phyloP scores from a whole-genome alignment of 257 asterid species.

The Prunella vulgaris region DNA sequence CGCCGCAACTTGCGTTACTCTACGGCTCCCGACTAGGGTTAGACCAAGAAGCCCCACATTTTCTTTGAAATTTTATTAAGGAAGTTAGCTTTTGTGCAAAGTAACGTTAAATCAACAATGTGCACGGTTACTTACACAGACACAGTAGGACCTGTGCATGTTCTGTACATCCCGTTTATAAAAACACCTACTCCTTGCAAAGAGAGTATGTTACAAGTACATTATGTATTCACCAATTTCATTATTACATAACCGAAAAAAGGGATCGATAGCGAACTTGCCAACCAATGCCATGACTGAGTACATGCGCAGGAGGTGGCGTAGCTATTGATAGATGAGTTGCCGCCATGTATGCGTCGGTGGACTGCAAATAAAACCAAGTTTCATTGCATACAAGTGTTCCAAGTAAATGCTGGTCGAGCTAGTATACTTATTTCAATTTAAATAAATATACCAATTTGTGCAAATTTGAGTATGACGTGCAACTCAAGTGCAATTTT shows the following conservation, averaged over 20 bases:
- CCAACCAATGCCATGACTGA: constrained; percentile 83
- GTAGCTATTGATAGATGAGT: no score
- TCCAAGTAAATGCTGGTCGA: no score
- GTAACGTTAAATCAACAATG: background rate
- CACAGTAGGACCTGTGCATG: constrained; percentile 79
- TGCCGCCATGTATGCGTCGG: no score
- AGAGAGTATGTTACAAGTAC: background rate
- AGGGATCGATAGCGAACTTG: constrained; percentile 43
- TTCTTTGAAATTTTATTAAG: constrained; percentile 51
- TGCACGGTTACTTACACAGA: constrained; percentile 71
- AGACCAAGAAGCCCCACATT: constrained; percentile 96
- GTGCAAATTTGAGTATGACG: no score
- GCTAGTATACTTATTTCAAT: no score
- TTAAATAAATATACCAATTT: no score
- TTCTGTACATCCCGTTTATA: constrained; percentile 83
- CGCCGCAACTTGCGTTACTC: constrained; percentile 84
- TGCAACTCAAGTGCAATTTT: no score
- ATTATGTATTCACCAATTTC: background rate
- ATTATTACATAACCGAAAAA: background rate
- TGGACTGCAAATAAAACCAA: no score
- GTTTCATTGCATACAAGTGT: no score
- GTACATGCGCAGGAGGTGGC: no score
- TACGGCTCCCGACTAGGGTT: constrained; percentile 96
- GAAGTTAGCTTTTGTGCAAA: constrained; percentile 4
- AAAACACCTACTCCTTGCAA: constrained; percentile 76